Conservation (phyloP, 192 early-diverging fungal species). For the Umbelopsis ramanniana region DNA sequence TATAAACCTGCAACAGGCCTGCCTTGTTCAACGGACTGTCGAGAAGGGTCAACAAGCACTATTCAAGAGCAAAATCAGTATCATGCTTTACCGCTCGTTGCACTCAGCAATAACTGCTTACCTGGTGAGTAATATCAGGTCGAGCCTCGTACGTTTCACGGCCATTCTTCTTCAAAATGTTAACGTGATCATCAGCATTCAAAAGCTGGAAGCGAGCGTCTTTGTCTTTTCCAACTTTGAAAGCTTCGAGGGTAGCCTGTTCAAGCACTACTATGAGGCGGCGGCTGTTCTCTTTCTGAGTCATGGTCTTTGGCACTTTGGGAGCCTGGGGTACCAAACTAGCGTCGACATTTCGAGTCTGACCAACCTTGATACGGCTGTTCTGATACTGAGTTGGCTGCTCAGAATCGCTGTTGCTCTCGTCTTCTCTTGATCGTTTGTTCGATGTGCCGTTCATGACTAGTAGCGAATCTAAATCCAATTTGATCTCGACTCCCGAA, state of each 20-base stretch:
- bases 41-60: slow-evolving; percentile 93
- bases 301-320: slow-evolving; percentile 77
- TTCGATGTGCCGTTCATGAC: background rate
- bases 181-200: slow-evolving; percentile 96
- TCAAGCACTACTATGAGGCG: slow-evolving; percentile 95
- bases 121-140: slow-evolving; percentile 97
- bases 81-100: background rate
- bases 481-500: background rate
- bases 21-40: slow-evolving; percentile 99
- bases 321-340: slow-evolving; percentile 69
- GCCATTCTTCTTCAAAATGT: slow-evolving; percentile 84
- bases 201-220: slow-evolving; percentile 85
- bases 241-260: slow-evolving; percentile 87
- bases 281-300: slow-evolving; percentile 75
- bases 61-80: background rate
- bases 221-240: slow-evolving; percentile 83
- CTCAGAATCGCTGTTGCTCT: slow-evolving; percentile 17
- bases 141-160: slow-evolving; percentile 78
- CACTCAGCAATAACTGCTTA: slow-evolving; percentile 29
- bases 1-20: slow-evolving; percentile 96
- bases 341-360: slow-evolving; percentile 41
- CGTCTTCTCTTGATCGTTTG: slow-evolving; percentile 14
- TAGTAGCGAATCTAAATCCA: background rate
- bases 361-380: slow-evolving; percentile 40
- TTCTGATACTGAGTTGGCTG: background rate